Evolutionary conservation across 129 eudicot genomes (phyloP), one percentile per base, ranked within the genome.

Genomic region (Tanacetum coccineum): DNA sequence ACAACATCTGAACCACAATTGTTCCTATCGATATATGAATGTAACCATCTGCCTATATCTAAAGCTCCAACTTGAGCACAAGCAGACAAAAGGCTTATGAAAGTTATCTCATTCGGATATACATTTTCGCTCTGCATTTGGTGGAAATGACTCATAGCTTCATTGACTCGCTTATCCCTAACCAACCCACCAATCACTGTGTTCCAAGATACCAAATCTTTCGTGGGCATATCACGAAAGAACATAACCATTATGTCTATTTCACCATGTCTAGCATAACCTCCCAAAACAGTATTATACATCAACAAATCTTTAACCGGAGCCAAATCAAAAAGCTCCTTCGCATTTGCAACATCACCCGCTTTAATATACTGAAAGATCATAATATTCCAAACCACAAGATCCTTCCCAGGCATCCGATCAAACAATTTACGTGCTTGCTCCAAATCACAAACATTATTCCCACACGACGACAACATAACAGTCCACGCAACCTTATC

Each of bases 201-300:
- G 68, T 84, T 84, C 86, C 90, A 78, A 2, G 90, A 70, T n/a
- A 84, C 86, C 59, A 66, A 59, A 69, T 81, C 90, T 73, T 81
- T 81, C 44, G 14, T 13, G 42, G 73, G 67, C 70, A 78, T 56
- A 14, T 32, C 62, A 25, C 53, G 30, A 54, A 84, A 84, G 39
- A 71, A 78, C 12, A 42, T 20, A 17, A 68, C 21, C 76, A 46
- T 68, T 28, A 13, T 13, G 28, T 68, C 53, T 50, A 81, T 61
- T 39, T 66, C 45, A 2, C 70, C 70, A 20, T 64, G 73, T 42
- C 73, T 18, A 32, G 77, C 79, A 64, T 81, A 72, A 7, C 77
- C 81, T 47, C 83, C 80, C 60, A 75, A 81, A 52, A 84, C 65
- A 2, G 62, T 73, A 56, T 75, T 84, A 47, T 84, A 79, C 58